A percentile compares a stretch with the other conserved stretches of the same genome.
phyloP scores from a whole-genome alignment of 352 stramenopile genomes.

The Phytopythium oedochilum region DNA sequence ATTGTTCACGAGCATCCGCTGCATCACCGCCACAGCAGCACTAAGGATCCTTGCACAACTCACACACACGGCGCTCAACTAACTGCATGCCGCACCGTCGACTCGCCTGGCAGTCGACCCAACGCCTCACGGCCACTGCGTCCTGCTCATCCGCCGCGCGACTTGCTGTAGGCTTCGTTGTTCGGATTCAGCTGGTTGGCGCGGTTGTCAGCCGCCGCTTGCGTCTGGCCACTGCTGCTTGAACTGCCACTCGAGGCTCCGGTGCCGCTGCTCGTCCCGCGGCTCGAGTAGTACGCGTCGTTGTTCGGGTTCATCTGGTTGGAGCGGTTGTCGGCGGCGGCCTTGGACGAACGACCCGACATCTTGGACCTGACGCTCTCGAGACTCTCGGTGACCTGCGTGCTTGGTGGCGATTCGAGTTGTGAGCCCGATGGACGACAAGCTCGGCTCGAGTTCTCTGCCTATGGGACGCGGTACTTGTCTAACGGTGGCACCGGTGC shows the following conservation, averaged over 20 bases:
- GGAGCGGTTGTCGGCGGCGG: conserved; percentile 20
- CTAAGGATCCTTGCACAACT: too few species aligned
- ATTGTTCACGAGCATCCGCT: too few species aligned
- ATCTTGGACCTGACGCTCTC: background rate
- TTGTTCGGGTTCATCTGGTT: conserved; percentile 49
- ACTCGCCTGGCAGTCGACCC: too few species aligned
- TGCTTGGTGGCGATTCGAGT: background rate
- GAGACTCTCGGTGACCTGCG: too few species aligned
- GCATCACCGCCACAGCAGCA: too few species aligned
- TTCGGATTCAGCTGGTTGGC: conserved; percentile 14
- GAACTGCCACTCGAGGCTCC: background rate
- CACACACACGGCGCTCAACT: too few species aligned
- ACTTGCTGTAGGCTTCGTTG: conserved; percentile 9
- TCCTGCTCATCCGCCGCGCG: background rate
- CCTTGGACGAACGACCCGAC: conserved; percentile 12
- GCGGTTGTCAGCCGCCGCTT: conserved; percentile 10
- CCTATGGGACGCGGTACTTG: too few species aligned
- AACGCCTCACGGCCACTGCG: background rate
- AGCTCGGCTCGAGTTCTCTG: too few species aligned
- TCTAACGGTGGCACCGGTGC: background rate
- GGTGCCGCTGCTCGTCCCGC: background rate
- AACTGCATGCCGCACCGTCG: too few species aligned
- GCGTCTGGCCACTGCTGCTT: background rate
- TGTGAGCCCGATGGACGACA: background rate
- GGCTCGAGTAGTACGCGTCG: conserved; percentile 14